Conservation (phyloP, 345 rosid species). For the Excoecaria agallocha region DNA sequence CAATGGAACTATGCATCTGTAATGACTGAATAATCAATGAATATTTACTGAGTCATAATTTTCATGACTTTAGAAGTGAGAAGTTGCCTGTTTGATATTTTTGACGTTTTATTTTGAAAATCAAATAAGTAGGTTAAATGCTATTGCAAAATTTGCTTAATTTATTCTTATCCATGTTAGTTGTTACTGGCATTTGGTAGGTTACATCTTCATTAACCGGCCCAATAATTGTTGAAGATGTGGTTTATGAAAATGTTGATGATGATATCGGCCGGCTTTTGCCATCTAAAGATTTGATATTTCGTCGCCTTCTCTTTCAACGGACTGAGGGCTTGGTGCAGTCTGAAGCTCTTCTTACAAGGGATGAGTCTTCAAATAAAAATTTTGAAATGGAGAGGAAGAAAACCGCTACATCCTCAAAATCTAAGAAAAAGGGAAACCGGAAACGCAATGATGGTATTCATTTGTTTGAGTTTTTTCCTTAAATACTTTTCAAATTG, state of each 20-base stretch:
- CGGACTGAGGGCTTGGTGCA: constrained; percentile 78
- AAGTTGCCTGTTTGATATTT: neutral
- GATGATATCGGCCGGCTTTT: constrained; percentile 37
- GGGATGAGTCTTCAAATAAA: constrained; percentile 35
- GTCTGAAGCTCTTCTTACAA: constrained; percentile 83
- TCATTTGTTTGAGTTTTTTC: neutral
- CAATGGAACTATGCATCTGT: neutral
- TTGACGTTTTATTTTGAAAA: neutral
- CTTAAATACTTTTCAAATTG: neutral
- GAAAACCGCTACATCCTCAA: constrained; percentile 41
- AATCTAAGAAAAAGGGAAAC: constrained; percentile 46
- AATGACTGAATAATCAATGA: too few species aligned
- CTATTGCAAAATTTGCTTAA: neutral
- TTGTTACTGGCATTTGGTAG: constrained; percentile 33
- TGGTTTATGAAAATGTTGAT: constrained; percentile 63
- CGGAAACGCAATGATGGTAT: constrained; percentile 51
- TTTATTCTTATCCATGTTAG: neutral
- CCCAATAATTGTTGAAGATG: constrained; percentile 70
- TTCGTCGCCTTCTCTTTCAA: constrained; percentile 85
- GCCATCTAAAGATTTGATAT: constrained; percentile 46
- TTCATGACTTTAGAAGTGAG: neutral
- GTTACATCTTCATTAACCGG: constrained; percentile 73
- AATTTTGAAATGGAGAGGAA: constrained; percentile 33
- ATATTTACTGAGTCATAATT: neutral
- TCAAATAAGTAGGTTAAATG: neutral